phyloP scores from a whole-genome alignment of 164 flowering plant species.

The Chimonanthus salicifolius region DNA sequence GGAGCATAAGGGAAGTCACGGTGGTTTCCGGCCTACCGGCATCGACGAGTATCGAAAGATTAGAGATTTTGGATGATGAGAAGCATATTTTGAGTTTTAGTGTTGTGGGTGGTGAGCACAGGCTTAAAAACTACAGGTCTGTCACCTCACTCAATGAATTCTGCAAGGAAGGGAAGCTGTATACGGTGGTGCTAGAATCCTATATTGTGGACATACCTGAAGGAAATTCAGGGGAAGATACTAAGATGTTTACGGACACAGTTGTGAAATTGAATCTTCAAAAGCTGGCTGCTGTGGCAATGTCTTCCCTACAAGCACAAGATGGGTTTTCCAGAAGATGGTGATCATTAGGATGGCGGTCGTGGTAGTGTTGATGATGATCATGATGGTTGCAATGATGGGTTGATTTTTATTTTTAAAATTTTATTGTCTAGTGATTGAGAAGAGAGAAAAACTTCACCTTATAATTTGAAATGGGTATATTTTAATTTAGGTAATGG shows the following conservation, averaged over 20 bases:
- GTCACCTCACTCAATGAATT: slow-evolving; percentile 67
- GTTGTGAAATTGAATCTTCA: slow-evolving; percentile 68
- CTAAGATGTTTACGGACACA: slow-evolving; percentile 72
- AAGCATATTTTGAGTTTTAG: slow-evolving; percentile 58
- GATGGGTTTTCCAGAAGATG: neutral
- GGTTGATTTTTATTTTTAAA: neutral
- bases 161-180: slow-evolving; percentile 31
- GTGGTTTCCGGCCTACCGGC: slow-evolving; percentile 80
- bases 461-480: neutral
- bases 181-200: slow-evolving; percentile 66
- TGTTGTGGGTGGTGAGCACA: slow-evolving; percentile 74
- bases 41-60: slow-evolving; percentile 63
- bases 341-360: neutral
- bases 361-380: neutral
- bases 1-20: slow-evolving; percentile 62
- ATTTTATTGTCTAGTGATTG: neutral
- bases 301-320: slow-evolving; percentile 18
- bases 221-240: slow-evolving; percentile 73
- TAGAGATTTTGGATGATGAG: slow-evolving; percentile 70
- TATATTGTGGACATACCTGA: slow-evolving; percentile 77
- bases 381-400: neutral
- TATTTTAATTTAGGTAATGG: neutral
- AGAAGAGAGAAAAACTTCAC: neutral
- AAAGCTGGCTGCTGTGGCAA: slow-evolving; percentile 53
- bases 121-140: slow-evolving; percentile 54